Conservation (phyloP, 1,284 basidiomycete genomes). For the Irpex lacteus region DNA sequence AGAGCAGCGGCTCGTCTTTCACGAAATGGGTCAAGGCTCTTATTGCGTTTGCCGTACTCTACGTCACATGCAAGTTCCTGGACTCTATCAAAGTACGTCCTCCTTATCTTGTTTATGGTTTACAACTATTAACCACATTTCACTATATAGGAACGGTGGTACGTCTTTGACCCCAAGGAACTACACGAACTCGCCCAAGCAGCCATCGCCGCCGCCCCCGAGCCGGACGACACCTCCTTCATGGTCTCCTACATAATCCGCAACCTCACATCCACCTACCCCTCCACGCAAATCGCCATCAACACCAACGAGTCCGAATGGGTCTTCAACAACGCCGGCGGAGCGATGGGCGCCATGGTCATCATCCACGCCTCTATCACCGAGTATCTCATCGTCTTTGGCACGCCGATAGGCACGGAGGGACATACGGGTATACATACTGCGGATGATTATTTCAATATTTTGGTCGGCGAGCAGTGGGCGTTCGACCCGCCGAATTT, state of each 20-base stretch:
- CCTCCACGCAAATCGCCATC: conserved; percentile 51
- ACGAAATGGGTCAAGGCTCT: conserved; percentile 49
- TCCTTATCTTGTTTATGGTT: not conserved
- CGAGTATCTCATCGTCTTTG: conserved; percentile 94
- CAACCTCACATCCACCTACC: conserved; percentile 71
- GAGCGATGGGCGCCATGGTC: conserved; percentile 99
- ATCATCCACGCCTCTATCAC: conserved; percentile 94
- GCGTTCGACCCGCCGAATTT: conserved; percentile 83
- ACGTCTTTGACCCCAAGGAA: conserved; percentile 66
- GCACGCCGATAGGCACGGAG: conserved; percentile 94
- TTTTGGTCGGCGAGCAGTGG: conserved; percentile 91
- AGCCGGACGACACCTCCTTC: conserved; percentile 48
- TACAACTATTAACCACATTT: not conserved
- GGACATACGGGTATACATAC: conserved; percentile 94
- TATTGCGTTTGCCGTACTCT: conserved; percentile 35
- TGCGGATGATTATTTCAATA: conserved; percentile 98
- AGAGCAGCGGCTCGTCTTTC: conserved; percentile 2
- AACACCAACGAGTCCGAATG: conserved; percentile 77
- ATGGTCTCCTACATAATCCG: conserved; percentile 78
- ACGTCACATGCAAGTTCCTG: conserved; percentile 39
- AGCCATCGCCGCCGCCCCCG: conserved; percentile 63
- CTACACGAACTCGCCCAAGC: conserved; percentile 68
- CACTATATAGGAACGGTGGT: conserved; percentile 50
- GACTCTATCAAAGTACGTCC: conserved; percentile 40
- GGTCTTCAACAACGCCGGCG: conserved; percentile 98